Percentiles rank a stretch among this genome's conserved stretches.
Evolutionary conservation across 1,284 basidiomycete species (phyloP).

Genomic region (Cryptococcus sp.): DNA sequence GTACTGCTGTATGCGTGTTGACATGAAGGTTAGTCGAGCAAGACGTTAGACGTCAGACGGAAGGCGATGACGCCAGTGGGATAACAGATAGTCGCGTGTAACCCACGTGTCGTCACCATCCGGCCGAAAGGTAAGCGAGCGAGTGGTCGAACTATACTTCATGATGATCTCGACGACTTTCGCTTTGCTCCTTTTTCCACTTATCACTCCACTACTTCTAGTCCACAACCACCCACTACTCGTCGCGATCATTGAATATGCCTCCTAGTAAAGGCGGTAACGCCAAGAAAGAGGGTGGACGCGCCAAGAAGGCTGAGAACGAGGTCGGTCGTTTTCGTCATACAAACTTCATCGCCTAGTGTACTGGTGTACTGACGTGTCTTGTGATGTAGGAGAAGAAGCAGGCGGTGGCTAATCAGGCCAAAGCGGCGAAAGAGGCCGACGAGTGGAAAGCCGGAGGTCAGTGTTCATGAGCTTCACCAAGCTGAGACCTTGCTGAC

Average conservation of each 20-base stretch:
- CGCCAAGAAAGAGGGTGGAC: constrained; percentile 82
- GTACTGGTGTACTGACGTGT: neutral
- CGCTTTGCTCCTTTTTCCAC: neutral
- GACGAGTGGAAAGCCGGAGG: constrained; percentile 73
- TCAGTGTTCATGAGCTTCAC: constrained; percentile 48
- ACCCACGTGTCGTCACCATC: neutral
- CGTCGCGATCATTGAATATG: constrained; percentile 57
- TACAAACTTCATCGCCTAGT: neutral
- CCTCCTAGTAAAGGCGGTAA: constrained; percentile 71
- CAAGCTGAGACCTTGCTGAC: neutral
- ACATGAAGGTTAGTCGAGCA: neutral
- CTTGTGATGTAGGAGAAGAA: constrained; percentile 33
- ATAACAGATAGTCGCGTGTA: constrained; percentile 12
- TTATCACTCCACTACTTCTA: neutral
- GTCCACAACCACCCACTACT: neutral
- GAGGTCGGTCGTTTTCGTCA: constrained; percentile 66
- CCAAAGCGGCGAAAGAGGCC: constrained; percentile 64
- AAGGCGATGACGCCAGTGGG: neutral
- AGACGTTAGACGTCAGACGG: neutral
- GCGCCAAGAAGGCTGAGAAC: constrained; percentile 91
- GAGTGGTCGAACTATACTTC: constrained; percentile 1
- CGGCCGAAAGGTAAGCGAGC: constrained; percentile 5
- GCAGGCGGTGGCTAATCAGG: constrained; percentile 26
- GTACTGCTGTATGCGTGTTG: neutral
- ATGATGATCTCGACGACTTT: neutral